Evolutionary conservation across 257 asterid species (phyloP).

Genomic region (Nemophila menziesii): DNA sequence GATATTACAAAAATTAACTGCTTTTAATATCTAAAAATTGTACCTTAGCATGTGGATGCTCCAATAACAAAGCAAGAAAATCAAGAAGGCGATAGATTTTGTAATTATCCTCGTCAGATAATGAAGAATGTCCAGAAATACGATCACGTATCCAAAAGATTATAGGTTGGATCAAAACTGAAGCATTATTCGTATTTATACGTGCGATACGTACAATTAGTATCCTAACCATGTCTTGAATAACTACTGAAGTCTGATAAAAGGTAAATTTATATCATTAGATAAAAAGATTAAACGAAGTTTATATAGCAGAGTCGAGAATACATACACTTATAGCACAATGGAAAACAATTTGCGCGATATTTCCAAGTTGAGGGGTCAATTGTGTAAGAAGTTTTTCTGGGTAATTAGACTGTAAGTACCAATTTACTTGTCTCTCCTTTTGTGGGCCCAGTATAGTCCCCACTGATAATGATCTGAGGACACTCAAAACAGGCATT

Average conservation of each 20-base stretch:
- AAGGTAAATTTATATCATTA: conserved; percentile 6
- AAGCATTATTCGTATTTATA: conserved; percentile 56
- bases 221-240: conserved; percentile 77
- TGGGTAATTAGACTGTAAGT: conserved; percentile 50
- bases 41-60: conserved; percentile 94
- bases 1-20: conserved; percentile 3
- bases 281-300: background rate
- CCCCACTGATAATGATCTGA: conserved; percentile 59
- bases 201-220: conserved; percentile 69
- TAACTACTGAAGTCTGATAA: conserved; percentile 29
- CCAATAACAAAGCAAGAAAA: conserved; percentile 64
- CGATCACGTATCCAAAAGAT: conserved; percentile 43
- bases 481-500: conserved; percentile 56
- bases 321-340: conserved; percentile 69
- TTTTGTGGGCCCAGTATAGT: conserved; percentile 64
- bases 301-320: background rate
- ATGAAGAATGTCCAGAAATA: conserved; percentile 36
- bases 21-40: background rate
- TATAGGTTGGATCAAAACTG: conserved; percentile 56
- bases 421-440: conserved; percentile 75
- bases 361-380: conserved; percentile 40
- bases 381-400: conserved; percentile 68
- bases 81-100: conserved; percentile 68
- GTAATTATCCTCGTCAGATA: conserved; percentile 59
- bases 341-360: conserved; percentile 41